Conservation (phyloP, 2,329 filamentous ascomycete species). For the Orbilia quercus region DNA sequence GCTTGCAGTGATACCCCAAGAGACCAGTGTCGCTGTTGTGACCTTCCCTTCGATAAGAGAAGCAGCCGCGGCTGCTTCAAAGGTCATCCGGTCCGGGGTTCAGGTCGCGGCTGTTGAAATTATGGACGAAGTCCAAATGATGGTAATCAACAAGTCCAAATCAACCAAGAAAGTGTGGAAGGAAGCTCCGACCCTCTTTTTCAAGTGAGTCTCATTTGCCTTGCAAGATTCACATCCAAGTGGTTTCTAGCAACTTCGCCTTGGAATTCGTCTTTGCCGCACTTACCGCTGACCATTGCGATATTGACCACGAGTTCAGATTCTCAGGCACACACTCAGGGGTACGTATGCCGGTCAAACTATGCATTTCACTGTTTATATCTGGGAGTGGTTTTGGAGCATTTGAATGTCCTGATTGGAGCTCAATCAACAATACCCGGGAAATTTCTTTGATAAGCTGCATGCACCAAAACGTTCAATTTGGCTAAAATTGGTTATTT, state of each 20-base stretch:
- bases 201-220: slow-evolving; percentile 70
- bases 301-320: slow-evolving; percentile 52
- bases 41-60: slow-evolving; percentile 81
- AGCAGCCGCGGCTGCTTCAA: slow-evolving; percentile 78
- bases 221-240: neutral
- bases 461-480: slow-evolving; percentile 36
- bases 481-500: slow-evolving; percentile 47
- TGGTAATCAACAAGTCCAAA: slow-evolving; percentile 79
- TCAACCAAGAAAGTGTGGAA: slow-evolving; percentile 77
- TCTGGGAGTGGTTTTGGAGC: slow-evolving; percentile 21
- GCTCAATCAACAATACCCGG: slow-evolving; percentile 34
- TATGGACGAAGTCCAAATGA: slow-evolving; percentile 90
- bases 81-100: slow-evolving; percentile 79
- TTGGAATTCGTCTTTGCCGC: slow-evolving; percentile 14
- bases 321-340: slow-evolving; percentile 56
- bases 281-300: slow-evolving; percentile 47
- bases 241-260: neutral
- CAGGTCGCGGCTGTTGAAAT: slow-evolving; percentile 83
- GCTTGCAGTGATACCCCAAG: slow-evolving; percentile 81
- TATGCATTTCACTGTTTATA: slow-evolving; percentile 35
- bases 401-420: slow-evolving; percentile 44
- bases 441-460: slow-evolving; percentile 47
- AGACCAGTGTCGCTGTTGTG: slow-evolving; percentile 83
- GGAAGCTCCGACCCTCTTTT: slow-evolving; percentile 81
- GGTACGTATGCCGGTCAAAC: slow-evolving; percentile 54